Base-by-base conservation (phyloP, 495 filamentous ascomycete genomes). In the Penicillium waksmanii region DNA sequence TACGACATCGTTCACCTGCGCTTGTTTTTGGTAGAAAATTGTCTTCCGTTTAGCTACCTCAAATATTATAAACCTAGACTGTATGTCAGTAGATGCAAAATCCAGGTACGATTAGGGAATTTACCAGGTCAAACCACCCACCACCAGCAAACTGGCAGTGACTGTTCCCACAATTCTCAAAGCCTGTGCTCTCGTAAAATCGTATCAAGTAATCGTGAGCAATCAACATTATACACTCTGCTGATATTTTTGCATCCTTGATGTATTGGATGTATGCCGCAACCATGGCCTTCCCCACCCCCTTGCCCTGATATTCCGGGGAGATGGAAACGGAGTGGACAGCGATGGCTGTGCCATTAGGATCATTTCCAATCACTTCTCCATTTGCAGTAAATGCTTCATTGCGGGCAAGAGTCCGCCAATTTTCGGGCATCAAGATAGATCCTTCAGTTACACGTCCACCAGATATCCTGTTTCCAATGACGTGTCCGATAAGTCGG, bases 111-210 rank as follows among this genome's bases (percentile, higher is more conserved):
- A 9, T 31, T 31, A 9, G 27, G 36, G 12, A 19, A 60, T 56
- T 4, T 50, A 66, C 63, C 61, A 71, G 46, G 55, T 66, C 59
- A 64, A 27, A 62, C 67, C 67, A 70, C 13, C 31, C 60, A 46
- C 57, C 62, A 5, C 65, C 62, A 0, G 58, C 65, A 64, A 66
- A 70, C 4, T 3, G 49, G 51, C 57, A 63, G 33, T 34, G 13
- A 50, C 67, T 68, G 2, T 17, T 7, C 46, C 65, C 65, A 13
- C 10, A 33, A 12, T 66, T 64, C 55, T 60, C 51, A 43, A 70
- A 68, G 13, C 67, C 65, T 17, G 33, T 53, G 49, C 62, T 57
- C 40, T 65, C 67, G 63, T 69, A 70, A 53, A 70, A 70, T 10
- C 42, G 25, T 13, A 70, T 47, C 57, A 68, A 56, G 40, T 70